A percentile compares a stretch with the other conserved stretches of the same genome.
phyloP scores from a whole-genome alignment of 1,284 basidiomycete species.

The Apiotrichum veenhuisii region DNA sequence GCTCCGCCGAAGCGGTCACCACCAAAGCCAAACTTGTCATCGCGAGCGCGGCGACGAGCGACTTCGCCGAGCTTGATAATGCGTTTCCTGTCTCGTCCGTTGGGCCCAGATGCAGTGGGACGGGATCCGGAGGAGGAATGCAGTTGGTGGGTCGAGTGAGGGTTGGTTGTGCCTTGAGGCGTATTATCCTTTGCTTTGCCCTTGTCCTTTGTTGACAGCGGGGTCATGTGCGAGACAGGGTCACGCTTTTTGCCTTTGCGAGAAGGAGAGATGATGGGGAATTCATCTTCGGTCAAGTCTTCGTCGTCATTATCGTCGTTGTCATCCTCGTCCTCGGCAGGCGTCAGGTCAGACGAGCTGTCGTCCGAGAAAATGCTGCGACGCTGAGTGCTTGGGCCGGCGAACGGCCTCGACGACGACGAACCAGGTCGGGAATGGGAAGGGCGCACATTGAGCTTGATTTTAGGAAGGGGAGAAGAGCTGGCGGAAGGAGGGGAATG shows the following conservation, averaged over 20 bases:
- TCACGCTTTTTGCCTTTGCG: conserved; percentile 17
- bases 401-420: conserved; percentile 5
- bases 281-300: conserved; percentile 14
- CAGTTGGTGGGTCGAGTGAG: conserved; percentile 4
- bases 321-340: conserved; percentile 23
- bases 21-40: conserved; percentile 39
- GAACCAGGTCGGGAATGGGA: conserved; percentile 4
- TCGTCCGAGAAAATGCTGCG: conserved; percentile 15
- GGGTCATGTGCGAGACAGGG: conserved; percentile 1
- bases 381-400: conserved; percentile 7
- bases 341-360: conserved; percentile 22
- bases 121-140: conserved; percentile 4
- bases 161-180: neutral
- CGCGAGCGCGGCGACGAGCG: conserved; percentile 37
- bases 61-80: conserved; percentile 36
- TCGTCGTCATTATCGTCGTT: conserved; percentile 11
- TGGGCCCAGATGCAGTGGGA: conserved; percentile 24
- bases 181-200: neutral
- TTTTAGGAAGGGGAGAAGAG: conserved; percentile 19
- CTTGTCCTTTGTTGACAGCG: neutral
- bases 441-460: conserved; percentile 19
- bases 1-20: conserved; percentile 20
- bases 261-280: neutral
- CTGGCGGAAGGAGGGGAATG: conserved; percentile 11
- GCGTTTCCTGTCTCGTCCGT: conserved; percentile 38